Conservation (phyloP, 2,329 filamentous ascomycete species). For the Stachybotrys chartarum region DNA sequence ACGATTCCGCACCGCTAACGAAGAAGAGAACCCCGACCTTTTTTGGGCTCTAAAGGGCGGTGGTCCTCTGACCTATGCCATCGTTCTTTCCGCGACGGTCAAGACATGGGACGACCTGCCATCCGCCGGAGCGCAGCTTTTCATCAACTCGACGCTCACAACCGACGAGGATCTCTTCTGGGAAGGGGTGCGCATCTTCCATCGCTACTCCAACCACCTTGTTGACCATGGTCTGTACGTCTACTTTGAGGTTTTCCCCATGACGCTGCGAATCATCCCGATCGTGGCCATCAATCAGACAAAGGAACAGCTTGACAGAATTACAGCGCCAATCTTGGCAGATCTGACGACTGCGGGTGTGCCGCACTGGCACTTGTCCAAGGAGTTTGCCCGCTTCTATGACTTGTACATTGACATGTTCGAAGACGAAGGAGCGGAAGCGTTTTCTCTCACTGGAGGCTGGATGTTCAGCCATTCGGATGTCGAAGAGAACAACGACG, state of each 20-base stretch:
- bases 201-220: constrained; percentile 31
- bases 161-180: constrained; percentile 35
- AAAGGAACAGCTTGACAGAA: constrained; percentile 20
- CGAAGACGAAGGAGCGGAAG: constrained; percentile 21
- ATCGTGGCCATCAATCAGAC: constrained; percentile 29
- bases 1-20: constrained; percentile 33
- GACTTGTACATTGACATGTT: constrained; percentile 30
- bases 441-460: constrained; percentile 26
- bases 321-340: constrained; percentile 26
- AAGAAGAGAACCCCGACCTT: constrained; percentile 39
- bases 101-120: constrained; percentile 41
- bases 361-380: constrained; percentile 17
- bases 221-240: constrained; percentile 34
- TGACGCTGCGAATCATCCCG: constrained; percentile 31
- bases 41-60: constrained; percentile 52
- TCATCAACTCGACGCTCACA: constrained; percentile 27
- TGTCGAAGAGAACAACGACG: constrained; percentile 23
- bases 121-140: constrained; percentile 32
- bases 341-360: constrained; percentile 21
- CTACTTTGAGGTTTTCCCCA: constrained; percentile 33
- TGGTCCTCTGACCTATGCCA: constrained; percentile 44
- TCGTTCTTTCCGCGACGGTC: constrained; percentile 44
- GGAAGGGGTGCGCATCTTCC: constrained; percentile 39
- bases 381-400: constrained; percentile 23
- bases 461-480: constrained; percentile 29